Base-by-base conservation (phyloP, 305 asterid genomes). In the Plantago coronopus region DNA sequence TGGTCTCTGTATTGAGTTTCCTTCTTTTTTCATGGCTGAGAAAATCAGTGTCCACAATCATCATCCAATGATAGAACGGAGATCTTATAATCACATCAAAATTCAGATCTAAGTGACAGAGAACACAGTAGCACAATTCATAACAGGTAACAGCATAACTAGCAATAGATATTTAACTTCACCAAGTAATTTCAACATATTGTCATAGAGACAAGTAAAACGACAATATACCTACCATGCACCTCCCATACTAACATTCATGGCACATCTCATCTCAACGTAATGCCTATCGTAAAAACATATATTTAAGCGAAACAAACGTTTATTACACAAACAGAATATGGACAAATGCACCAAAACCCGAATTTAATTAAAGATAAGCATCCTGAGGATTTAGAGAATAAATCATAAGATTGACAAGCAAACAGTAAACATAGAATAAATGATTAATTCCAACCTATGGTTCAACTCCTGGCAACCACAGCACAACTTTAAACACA, bases 1-100 rank as follows among this genome's bases (percentile, higher is more conserved):
- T 5, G 18, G 22, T 17, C 18, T 38, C 43, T 11, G 1, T 50
- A 50, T 50, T 37, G 18, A 19, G 19, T 14, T 23, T 17, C 17
- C 57, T 51, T 7, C 57, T 22, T 51, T 51, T 51, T 18, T 51
- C 27, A 49, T 51, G 38, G 19, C 57, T 23, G 19, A 23, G 12
- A 51, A 51, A 51, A 51, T 5, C 55, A 50, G n/a, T 50, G 29
- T 49, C 40, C 31, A n/a, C 38, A 22, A 23, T 34, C 31, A 23
- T 34, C 25, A 8, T 12, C 22, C n/a, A 21, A 51, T 15, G 19
- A 51, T 23, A 51, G 38, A 34, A 51, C 37, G 12, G 18, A 23
- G 12, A 38, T 38, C 43, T 10, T 10, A 11, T 38, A 38, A 11
- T 3, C 43, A 11, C 12, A 10, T 38, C 43, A 38, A 27, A 27